These are phyloP conservation scores for Epichloe sylvatica DNA, from an alignment of 2,329 filamentous ascomycete genomes.

Conservation along the genomic window DNA sequence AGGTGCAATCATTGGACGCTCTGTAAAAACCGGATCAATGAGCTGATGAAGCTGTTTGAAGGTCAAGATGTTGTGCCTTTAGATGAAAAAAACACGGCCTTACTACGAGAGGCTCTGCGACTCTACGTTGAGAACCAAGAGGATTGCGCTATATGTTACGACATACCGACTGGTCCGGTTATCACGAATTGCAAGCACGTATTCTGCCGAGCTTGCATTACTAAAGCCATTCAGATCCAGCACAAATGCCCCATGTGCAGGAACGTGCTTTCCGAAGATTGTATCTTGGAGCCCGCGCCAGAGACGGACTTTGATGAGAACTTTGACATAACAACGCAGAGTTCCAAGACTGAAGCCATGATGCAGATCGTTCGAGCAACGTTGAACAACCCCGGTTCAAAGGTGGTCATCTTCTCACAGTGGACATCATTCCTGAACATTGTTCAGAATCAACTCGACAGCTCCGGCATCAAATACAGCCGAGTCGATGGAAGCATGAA, in stretches of 20 bases:
- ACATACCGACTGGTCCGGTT: slow-evolving; percentile 54
- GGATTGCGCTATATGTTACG: slow-evolving; percentile 71
- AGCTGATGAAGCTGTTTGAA: slow-evolving; percentile 57
- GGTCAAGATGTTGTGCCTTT: slow-evolving; percentile 53
- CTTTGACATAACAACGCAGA: slow-evolving; percentile 51
- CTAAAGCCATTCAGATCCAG: slow-evolving; percentile 58
- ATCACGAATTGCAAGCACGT: slow-evolving; percentile 77
- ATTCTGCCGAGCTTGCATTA: slow-evolving; percentile 63
- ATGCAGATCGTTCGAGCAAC: slow-evolving; percentile 61
- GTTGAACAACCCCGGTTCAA: slow-evolving; percentile 47
- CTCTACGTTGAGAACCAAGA: slow-evolving; percentile 69
- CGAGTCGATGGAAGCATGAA: slow-evolving; percentile 74
- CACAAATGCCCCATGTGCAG: slow-evolving; percentile 78
- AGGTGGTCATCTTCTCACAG: slow-evolving; percentile 62
- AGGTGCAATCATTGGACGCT: slow-evolving; percentile 80
- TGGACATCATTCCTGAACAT: slow-evolving; percentile 65
- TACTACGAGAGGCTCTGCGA: slow-evolving; percentile 62
- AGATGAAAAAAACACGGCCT: slow-evolving; percentile 51
- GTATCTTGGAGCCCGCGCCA: slow-evolving; percentile 50
- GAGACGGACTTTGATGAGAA: slow-evolving; percentile 35
- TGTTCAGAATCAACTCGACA: slow-evolving; percentile 52
- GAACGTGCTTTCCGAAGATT: slow-evolving; percentile 45
- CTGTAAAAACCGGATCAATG: slow-evolving; percentile 58
- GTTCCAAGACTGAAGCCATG: slow-evolving; percentile 71
- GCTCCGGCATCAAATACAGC: slow-evolving; percentile 46